Conservation (phyloP, 2,329 filamentous ascomycete species). For the Xylaria sp. region DNA sequence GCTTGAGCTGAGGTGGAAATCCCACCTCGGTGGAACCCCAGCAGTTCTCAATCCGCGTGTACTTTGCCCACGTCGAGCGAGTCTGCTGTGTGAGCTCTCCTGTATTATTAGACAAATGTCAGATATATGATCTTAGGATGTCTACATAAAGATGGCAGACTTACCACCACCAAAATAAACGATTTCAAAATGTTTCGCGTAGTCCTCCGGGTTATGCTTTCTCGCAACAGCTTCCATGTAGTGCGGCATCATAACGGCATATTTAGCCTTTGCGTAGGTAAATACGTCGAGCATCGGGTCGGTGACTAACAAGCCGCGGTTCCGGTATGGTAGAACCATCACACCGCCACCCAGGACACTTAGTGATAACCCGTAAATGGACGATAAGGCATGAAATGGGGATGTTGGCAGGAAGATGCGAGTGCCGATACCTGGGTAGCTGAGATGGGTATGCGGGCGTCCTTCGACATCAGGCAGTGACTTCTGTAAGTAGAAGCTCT, state of each 20-base stretch:
- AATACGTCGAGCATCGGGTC: conserved; percentile 36
- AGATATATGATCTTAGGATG: not conserved
- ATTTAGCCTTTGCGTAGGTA: conserved; percentile 27
- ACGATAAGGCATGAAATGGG: conserved; percentile 40
- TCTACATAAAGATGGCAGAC: conserved; percentile 2
- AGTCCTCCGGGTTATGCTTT: conserved; percentile 34
- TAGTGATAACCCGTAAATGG: conserved; percentile 23
- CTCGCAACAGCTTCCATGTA: conserved; percentile 41
- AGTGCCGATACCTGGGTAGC: conserved; percentile 28
- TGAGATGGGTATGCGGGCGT: conserved; percentile 28
- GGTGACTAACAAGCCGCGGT: conserved; percentile 27
- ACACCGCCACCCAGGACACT: conserved; percentile 39
- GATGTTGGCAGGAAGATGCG: conserved; percentile 36
- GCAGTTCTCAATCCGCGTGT: conserved; percentile 36
- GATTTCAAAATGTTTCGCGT: conserved; percentile 35
- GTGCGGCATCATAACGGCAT: conserved; percentile 39
- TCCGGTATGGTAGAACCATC: conserved; percentile 39
- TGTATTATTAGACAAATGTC: conserved; percentile 1
- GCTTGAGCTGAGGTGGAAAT: conserved; percentile 32
- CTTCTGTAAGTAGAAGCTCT: conserved; percentile 23
- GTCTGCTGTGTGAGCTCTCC: conserved; percentile 36
- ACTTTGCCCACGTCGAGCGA: conserved; percentile 34
- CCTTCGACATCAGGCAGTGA: conserved; percentile 36
- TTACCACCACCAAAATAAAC: conserved; percentile 41
- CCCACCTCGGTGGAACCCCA: conserved; percentile 39